These are phyloP conservation scores for Schizopora paradoxa DNA, from an alignment of 1,284 basidiomycete genomes.

Conservation along the genomic window DNA sequence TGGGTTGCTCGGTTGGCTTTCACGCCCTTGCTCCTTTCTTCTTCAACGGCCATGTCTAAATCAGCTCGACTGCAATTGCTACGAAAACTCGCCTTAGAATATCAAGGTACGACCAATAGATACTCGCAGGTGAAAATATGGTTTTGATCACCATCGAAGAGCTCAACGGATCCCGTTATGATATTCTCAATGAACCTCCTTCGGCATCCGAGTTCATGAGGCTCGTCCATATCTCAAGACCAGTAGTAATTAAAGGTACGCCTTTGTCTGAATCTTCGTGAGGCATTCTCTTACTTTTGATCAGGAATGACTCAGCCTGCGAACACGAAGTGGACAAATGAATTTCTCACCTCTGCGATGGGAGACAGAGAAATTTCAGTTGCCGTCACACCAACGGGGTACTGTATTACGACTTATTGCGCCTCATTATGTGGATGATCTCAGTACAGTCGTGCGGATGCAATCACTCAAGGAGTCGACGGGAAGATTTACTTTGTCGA, in stretches of 20 bases:
- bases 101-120: constrained; percentile 23
- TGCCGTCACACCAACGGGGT: constrained; percentile 84
- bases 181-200: constrained; percentile 54
- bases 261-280: constrained; percentile 11
- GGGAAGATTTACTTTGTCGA: constrained; percentile 72
- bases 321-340: constrained; percentile 51
- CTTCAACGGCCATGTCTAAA: neutral
- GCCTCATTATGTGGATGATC: neutral
- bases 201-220: constrained; percentile 69
- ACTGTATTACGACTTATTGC: constrained; percentile 19
- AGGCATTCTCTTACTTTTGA: constrained; percentile 5
- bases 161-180: constrained; percentile 56
- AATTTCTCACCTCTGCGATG: constrained; percentile 55
- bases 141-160: constrained; percentile 34
- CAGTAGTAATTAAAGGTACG: constrained; percentile 69
- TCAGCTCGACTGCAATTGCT: neutral
- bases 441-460: constrained; percentile 66
- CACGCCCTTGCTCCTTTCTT: too few relatives aligned
- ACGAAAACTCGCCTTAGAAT: constrained; percentile 21
- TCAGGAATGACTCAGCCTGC: constrained; percentile 41
- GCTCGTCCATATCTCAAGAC: constrained; percentile 69
- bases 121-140: neutral
- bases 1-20: too few relatives aligned
- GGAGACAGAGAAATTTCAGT: constrained; percentile 57
- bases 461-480: constrained; percentile 54